These are phyloP conservation scores for Neoboletus brunneissimus DNA, from an alignment of 768 basidiomycete species.

Conservation along the genomic window DNA sequence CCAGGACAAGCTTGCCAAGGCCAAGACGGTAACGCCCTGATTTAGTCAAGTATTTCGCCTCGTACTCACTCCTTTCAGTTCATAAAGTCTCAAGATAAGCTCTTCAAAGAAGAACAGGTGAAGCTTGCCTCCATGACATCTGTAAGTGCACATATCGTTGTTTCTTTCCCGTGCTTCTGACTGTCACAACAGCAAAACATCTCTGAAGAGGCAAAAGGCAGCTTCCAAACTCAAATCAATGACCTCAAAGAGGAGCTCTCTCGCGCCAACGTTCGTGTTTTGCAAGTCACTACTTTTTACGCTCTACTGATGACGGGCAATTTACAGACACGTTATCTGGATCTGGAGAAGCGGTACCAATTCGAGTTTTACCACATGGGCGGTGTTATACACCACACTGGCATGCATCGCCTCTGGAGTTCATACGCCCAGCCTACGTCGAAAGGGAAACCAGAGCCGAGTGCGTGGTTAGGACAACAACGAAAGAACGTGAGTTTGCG, in stretches of 20 bases:
- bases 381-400: constrained; percentile 65
- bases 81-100: constrained; percentile 88
- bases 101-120: constrained; percentile 79
- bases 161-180: constrained; percentile 8
- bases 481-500: constrained; percentile 42
- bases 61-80: constrained; percentile 50
- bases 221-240: constrained; percentile 61
- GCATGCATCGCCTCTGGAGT: constrained; percentile 60
- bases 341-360: constrained; percentile 60
- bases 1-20: constrained; percentile 77
- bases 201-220: constrained; percentile 72
- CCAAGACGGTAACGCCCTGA: constrained; percentile 54
- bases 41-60: background rate
- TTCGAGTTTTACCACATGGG: constrained; percentile 83
- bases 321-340: constrained; percentile 46
- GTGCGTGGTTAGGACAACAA: constrained; percentile 70
- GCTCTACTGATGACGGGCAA: constrained; percentile 1
- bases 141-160: constrained; percentile 34
- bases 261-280: constrained; percentile 47
- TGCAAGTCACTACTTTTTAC: background rate
- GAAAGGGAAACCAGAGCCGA: constrained; percentile 46
- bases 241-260: constrained; percentile 62
- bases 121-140: constrained; percentile 46
- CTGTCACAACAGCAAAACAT: constrained; percentile 36
- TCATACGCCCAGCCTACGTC: constrained; percentile 53